Evolutionary conservation across 169 alveolate species (phyloP), one percentile per base, ranked within the genome.

Genomic region (Cryptosporidium meleagridis): DNA sequence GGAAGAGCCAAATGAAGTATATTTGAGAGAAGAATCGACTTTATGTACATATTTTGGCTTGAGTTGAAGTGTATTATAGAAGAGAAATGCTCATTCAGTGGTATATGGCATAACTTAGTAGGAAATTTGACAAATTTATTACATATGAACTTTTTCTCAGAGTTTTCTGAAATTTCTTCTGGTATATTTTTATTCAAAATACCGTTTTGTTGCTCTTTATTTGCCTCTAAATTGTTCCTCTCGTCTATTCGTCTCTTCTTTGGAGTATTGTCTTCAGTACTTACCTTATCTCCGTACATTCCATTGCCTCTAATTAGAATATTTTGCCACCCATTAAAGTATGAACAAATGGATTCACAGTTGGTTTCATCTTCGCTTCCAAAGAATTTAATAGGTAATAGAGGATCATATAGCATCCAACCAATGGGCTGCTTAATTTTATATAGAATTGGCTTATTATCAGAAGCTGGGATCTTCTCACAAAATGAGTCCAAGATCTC

Each of bases 391-490:
- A 80, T 14, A 6, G 89, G 89, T 9, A 80, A 21, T 2, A 65
- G 35, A 16, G 89, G 89, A 31, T 80, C 89, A 29, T 80, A 80
- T 2, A 80, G 29, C 89, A 80, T 80, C 89, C 89, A 80, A 1
- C 89, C 89, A 26, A 80, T 31, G 12, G 89, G 89, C 18, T 80
- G 89, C 48, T 80, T 59, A 12, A 80, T 62, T 31, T 41, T 59
- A 39, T 80, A 80, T 10, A 80, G 62, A 18, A 80, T n/a, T 9
- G 89, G 89, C 31, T 48, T 80, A 10, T 29, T 58, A 35, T 62
- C 89, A n/a, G 44, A 59, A 21, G 89, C 89, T 8, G 89, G 75
- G 33, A 80, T 62, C 8, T 23, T 41, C 7, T 62, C 89, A 23
- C 89, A 80, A 39, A 80, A 80, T 18, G 62, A 44, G n/a, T 45